Evolutionary conservation across 345 rosid species (phyloP).

Genomic region (Lenwebbia sp.): DNA sequence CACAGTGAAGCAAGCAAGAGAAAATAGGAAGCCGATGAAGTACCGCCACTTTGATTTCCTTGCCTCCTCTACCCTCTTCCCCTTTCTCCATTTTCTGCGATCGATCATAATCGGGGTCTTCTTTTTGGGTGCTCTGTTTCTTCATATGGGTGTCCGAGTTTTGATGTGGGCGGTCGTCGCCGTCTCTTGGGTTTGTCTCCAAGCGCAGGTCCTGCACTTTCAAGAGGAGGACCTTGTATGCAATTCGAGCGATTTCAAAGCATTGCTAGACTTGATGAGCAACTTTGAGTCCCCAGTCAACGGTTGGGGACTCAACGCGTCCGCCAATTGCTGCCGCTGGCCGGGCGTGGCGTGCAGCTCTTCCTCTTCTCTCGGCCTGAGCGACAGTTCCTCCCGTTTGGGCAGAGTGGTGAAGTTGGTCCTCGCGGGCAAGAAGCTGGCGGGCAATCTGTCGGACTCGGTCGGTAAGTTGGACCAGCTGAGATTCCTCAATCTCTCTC

Average conservation of each 20-base stretch:
- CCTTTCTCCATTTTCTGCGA: neutral
- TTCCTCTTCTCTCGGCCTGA: neutral
- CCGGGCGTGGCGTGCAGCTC: neutral
- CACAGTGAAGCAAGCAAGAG: too few relatives aligned
- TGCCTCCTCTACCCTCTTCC: too few relatives aligned
- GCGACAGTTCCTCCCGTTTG: neutral
- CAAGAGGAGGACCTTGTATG: conserved; percentile 27
- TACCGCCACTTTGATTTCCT: too few relatives aligned
- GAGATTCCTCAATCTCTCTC: conserved; percentile 1
- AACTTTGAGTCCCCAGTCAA: conserved; percentile 21
- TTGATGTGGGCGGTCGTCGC: conserved; percentile 15
- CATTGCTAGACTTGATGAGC: conserved; percentile 30
- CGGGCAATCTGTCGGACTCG: neutral
- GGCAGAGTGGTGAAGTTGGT: neutral
- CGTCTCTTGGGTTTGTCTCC: conserved; percentile 17
- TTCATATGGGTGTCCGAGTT: conserved; percentile 34
- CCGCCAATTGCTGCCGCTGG: neutral
- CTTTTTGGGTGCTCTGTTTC: neutral
- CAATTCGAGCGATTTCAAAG: conserved; percentile 27
- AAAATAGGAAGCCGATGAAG: too few relatives aligned
- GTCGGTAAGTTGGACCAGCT: neutral
- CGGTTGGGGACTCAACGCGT: neutral
- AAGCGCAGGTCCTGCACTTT: conserved; percentile 12
- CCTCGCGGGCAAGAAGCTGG: neutral
- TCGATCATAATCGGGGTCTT: neutral